Base-by-base conservation (phyloP, 139 green algal genomes). In the Deuterostichococcus epilithicus region DNA sequence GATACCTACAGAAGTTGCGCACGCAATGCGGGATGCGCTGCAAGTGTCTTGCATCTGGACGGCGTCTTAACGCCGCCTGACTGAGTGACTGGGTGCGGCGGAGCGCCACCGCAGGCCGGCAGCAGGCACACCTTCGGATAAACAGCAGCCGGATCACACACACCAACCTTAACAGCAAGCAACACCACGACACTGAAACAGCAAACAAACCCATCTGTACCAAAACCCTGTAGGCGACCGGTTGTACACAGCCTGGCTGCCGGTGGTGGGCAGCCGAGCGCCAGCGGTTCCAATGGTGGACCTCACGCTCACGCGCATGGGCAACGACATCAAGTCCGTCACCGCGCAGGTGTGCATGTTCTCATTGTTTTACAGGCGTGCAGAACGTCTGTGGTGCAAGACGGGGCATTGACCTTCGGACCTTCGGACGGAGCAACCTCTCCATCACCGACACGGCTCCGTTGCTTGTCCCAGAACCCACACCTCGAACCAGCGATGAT, bases 171-270 rank as follows among this genome's bases (percentile, higher is more conserved):
- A 32, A 73, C 65, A 47, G 22, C 36, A 28, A 23, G 22, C 22
- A 47, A 71, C 71, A 84, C n/a, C n/a, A n/a, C n/a, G n/a, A n/a
- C n/a, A n/a, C n/a, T n/a, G n/a, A n/a, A n/a, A n/a, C n/a, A n/a
- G n/a, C n/a, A n/a, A n/a, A n/a, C n/a, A n/a, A n/a, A n/a, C n/a
- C n/a, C n/a, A n/a, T n/a, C n/a, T n/a, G n/a, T n/a, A n/a, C n/a
- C n/a, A n/a, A n/a, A n/a, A n/a, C n/a, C n/a, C n/a, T n/a, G n/a
- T n/a, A 52, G 85, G 87, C 44, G 87, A 89, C 33, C 79, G 81
- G 22, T 36, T 91, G 34, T n/a, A 94, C 35, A 95, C 90, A 8
- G 84, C 85, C 1, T 95, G 90, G 90, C 42, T 94, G 32, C 70
- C 76, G 13, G 68, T 95, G 34, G 77, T 92, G 3, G 90, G 88